Percentiles rank a stretch among this genome's conserved stretches.
These are phyloP conservation scores for Myriosclerotinia duriaeana DNA, from an alignment of 2,329 filamentous ascomycete genomes.

Conservation along the genomic window DNA sequence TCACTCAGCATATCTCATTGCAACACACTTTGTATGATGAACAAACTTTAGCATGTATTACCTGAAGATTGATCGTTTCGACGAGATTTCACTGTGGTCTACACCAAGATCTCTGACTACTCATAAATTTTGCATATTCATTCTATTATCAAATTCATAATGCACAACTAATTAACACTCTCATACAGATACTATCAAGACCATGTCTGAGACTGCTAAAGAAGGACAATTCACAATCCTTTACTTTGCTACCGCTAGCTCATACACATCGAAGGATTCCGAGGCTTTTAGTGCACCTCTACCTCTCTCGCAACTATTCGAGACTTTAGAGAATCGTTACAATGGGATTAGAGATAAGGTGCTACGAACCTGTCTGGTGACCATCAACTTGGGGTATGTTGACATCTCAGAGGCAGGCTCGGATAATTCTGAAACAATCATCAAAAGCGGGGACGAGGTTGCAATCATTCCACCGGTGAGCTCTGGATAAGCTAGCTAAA, in stretches of 20 bases:
- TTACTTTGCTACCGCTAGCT: conserved; percentile 76
- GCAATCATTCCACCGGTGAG: conserved; percentile 87
- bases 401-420: conserved; percentile 55
- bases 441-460: conserved; percentile 76
- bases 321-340: conserved; percentile 66
- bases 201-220: conserved; percentile 28
- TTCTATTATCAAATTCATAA: neutral
- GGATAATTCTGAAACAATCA: conserved; percentile 48
- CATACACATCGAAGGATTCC: conserved; percentile 65
- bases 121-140: conserved; percentile 3
- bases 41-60: conserved; percentile 46
- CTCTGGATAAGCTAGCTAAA: conserved; percentile 60
- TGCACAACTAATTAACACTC: neutral
- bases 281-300: conserved; percentile 69
- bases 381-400: conserved; percentile 79
- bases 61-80: conserved; percentile 42
- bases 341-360: conserved; percentile 67
- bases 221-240: conserved; percentile 72
- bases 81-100: conserved; percentile 56
- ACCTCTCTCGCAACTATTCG: conserved; percentile 61
- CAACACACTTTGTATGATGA: conserved; percentile 38
- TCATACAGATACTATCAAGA: neutral
- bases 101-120: conserved; percentile 71
- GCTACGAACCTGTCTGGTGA: conserved; percentile 71
- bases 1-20: neutral